These are phyloP conservation scores for Aethionema arabicum DNA, from an alignment of 345 rosid species.

Conservation along the genomic window DNA sequence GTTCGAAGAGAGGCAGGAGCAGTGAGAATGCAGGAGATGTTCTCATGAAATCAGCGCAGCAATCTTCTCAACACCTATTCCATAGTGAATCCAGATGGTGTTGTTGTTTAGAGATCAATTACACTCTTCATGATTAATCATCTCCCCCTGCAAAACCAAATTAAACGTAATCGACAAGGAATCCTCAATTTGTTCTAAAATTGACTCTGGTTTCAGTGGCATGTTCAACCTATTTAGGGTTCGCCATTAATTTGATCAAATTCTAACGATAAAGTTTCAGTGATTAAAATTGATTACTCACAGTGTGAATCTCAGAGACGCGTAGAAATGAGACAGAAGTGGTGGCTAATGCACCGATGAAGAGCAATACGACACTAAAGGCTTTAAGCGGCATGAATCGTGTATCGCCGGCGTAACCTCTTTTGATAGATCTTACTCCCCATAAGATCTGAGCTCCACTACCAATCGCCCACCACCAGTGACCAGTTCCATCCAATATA, in stretches of 20 bases:
- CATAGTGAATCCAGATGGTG: too few species aligned
- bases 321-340: constrained; percentile 45
- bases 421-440: constrained; percentile 47
- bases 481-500: constrained; percentile 11
- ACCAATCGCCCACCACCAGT: constrained; percentile 37
- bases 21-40: too few species aligned
- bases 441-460: constrained; percentile 46
- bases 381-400: constrained; percentile 63
- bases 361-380: constrained; percentile 58
- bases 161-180: constrained; percentile 27
- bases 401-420: constrained; percentile 58
- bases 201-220: constrained; percentile 45
- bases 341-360: constrained; percentile 54
- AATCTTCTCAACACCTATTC: too few species aligned
- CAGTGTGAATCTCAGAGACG: constrained; percentile 61
- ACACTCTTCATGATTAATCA: too few species aligned
- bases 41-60: too few species aligned
- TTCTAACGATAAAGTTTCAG: background rate
- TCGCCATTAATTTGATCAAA: background rate
- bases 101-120: too few species aligned
- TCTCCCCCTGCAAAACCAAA: too few species aligned
- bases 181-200: constrained; percentile 45
- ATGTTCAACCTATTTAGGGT: constrained; percentile 49
- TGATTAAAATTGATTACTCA: constrained; percentile 1
- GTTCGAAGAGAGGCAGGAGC: too few species aligned